Percentiles rank a stretch among this genome's conserved stretches.
These are phyloP conservation scores for Achlya hypogyna DNA, from an alignment of 352 stramenopile genomes.

Conservation along the genomic window DNA sequence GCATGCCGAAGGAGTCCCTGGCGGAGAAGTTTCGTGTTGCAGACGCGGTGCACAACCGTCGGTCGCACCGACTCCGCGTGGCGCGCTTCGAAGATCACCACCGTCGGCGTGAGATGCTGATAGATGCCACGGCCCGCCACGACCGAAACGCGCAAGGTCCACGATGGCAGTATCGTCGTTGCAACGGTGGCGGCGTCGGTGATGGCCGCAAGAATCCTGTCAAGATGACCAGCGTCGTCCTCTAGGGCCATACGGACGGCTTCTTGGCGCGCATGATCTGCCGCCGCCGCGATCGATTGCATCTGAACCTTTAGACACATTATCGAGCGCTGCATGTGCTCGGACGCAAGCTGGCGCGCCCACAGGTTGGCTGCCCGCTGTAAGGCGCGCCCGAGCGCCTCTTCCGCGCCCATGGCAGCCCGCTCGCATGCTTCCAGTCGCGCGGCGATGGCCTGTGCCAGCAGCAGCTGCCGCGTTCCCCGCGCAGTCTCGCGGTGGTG, in stretches of 20 bases:
- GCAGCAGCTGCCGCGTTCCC: background rate
- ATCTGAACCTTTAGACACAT: background rate
- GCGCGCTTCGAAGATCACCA: too few relatives aligned
- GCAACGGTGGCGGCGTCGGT: too few relatives aligned
- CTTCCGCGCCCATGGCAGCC: background rate
- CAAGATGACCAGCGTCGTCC: background rate
- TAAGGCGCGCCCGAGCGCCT: background rate
- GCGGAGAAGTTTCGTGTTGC: too few relatives aligned
- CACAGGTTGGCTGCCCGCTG: background rate
- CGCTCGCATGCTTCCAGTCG: background rate
- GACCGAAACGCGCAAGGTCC: too few relatives aligned
- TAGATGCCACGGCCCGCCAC: too few relatives aligned
- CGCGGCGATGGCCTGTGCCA: background rate
- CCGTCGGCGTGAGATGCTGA: too few relatives aligned
- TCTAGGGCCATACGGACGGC: background rate
- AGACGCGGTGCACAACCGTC: too few relatives aligned
- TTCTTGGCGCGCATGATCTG: background rate
- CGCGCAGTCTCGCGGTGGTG: background rate
- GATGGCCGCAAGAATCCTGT: background rate
- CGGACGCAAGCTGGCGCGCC: background rate
- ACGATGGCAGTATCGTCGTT: too few relatives aligned
- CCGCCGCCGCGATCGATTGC: background rate
- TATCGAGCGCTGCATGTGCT: background rate
- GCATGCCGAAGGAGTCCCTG: too few relatives aligned
- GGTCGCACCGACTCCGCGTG: too few relatives aligned